Conservation (phyloP, 129 eudicot species). For the Saussurea involucrata region DNA sequence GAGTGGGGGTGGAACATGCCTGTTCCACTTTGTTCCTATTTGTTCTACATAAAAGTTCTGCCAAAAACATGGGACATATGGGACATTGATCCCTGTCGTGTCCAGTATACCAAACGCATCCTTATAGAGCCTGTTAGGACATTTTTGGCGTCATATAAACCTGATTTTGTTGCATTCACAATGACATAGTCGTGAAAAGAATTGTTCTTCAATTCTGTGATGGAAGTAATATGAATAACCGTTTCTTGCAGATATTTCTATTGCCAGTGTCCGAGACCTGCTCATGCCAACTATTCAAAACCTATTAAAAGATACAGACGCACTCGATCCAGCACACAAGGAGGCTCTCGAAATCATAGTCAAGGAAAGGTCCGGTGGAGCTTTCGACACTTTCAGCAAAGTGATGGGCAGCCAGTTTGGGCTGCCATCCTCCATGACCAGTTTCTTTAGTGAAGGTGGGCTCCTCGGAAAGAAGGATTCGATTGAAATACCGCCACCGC, state of each 20-base stretch:
- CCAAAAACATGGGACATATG: too few species aligned
- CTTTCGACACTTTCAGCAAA: constrained; percentile 77
- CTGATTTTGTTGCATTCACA: background rate
- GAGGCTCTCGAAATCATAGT: constrained; percentile 87
- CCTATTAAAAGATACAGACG: constrained; percentile 76
- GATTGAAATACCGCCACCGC: constrained; percentile 28
- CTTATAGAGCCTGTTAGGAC: background rate
- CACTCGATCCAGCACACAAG: constrained; percentile 97
- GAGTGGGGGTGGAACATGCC: too few species aligned
- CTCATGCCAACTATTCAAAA: constrained; percentile 83
- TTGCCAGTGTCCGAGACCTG: constrained; percentile 66
- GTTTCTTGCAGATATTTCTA: constrained; percentile 59
- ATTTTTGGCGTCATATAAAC: background rate
- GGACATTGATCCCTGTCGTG: too few species aligned
- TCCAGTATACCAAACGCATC: too few species aligned
- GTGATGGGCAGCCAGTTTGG: constrained; percentile 95
- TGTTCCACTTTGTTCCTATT: too few species aligned
- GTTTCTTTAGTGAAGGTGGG: constrained; percentile 80
- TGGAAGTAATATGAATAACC: background rate
- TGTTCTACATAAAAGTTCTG: too few species aligned
- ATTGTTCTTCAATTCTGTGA: background rate
- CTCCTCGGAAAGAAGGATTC: constrained; percentile 76
- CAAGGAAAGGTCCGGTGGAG: constrained; percentile 86
- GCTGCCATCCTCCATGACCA: constrained; percentile 72
- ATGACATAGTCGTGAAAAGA: background rate